Conservation (phyloP, 2,329 filamentous ascomycete species). For the Alternaria incomplexa region DNA sequence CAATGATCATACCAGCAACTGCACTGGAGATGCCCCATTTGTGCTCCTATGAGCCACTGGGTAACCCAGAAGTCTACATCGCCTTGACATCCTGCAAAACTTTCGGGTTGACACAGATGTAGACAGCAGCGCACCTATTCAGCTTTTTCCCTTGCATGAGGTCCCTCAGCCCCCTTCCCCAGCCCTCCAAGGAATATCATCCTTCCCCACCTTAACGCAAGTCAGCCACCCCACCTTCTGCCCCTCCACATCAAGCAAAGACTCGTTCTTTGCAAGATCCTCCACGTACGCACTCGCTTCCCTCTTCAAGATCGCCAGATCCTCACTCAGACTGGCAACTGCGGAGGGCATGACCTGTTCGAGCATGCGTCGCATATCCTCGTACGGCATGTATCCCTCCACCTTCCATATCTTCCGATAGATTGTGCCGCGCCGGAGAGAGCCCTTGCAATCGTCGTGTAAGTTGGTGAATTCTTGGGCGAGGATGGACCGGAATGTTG, state of each 20-base stretch:
- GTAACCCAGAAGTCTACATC: neutral
- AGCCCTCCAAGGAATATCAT: conserved; percentile 40
- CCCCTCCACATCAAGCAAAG: conserved; percentile 38
- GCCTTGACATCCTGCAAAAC: neutral
- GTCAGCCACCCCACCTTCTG: conserved; percentile 43
- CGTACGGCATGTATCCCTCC: conserved; percentile 33
- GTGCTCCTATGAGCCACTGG: no score
- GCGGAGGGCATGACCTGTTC: conserved; percentile 18
- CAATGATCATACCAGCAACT: neutral
- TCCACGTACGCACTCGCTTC: conserved; percentile 25
- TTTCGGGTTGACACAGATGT: neutral
- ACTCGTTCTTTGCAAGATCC: conserved; percentile 23
- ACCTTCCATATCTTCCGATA: conserved; percentile 41
- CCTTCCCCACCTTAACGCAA: conserved; percentile 35
- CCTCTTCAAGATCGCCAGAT: conserved; percentile 35
- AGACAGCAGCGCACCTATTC: neutral
- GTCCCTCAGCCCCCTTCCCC: neutral
- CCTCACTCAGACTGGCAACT: conserved; percentile 26
- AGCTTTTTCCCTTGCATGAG: neutral
- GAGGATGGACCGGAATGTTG: conserved; percentile 42
- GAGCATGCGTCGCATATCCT: conserved; percentile 26
- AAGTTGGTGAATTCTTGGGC: conserved; percentile 20
- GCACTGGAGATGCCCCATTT: no score
- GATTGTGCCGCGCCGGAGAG: conserved; percentile 26
- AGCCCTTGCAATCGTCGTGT: neutral